phyloP scores from a whole-genome alignment of 768 basidiomycete genomes.

The Neoboletus magnificus region DNA sequence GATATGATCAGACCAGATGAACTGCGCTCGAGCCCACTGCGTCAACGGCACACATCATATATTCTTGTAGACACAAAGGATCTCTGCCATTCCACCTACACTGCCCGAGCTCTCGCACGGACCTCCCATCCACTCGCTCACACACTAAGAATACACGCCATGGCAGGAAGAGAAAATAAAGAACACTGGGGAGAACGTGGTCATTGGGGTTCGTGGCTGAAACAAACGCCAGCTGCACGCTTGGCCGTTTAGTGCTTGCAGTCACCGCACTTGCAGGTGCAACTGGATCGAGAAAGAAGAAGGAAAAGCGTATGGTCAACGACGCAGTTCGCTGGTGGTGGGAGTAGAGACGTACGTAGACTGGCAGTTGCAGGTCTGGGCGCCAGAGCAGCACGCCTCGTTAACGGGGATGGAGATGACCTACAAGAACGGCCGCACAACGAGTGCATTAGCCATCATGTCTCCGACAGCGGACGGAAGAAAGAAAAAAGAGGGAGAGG shows the following conservation, averaged over 20 bases:
- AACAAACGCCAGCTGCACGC: neutral
- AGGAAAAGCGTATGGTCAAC: neutral
- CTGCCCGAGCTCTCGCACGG: neutral
- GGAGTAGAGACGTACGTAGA: neutral
- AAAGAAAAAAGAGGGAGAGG: no score
- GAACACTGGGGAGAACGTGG: no score
- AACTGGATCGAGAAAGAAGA: neutral
- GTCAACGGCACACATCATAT: neutral
- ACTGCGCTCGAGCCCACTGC: no score
- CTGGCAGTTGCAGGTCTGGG: constrained; percentile 1
- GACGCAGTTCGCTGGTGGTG: neutral
- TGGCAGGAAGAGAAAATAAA: neutral
- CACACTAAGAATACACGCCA: neutral
- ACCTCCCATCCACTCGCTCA: neutral
- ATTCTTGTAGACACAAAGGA: neutral
- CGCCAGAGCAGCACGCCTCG: constrained; percentile 12
- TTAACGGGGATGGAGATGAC: constrained; percentile 4
- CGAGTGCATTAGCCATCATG: neutral
- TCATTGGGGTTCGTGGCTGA: neutral
- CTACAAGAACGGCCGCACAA: neutral
- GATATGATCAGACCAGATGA: neutral
- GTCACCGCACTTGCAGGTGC: constrained; percentile 12
- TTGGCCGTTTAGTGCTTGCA: constrained; percentile 10
- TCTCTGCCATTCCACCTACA: neutral
- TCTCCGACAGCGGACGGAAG: neutral